phyloP scores from a whole-genome alignment of 1,284 basidiomycete genomes.

The Ganoderma lingzhi region DNA sequence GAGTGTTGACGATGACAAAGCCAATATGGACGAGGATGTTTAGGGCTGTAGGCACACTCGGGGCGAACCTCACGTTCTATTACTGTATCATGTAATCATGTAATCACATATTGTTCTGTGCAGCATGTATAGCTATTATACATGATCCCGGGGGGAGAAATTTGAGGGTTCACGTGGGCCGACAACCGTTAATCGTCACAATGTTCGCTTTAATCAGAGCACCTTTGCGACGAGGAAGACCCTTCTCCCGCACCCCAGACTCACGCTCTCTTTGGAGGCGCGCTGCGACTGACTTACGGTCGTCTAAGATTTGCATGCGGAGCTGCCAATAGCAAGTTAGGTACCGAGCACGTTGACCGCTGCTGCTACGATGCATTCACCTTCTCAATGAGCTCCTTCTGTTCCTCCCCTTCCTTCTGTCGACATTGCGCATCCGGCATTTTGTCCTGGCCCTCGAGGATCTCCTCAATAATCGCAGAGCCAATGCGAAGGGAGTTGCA shows the following conservation, averaged over 20 bases:
- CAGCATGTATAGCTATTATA: not conserved
- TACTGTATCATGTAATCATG: slow-evolving; percentile 6
- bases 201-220: slow-evolving; percentile 11
- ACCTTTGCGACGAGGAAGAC: slow-evolving; percentile 16
- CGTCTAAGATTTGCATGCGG: slow-evolving; percentile 18
- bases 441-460: slow-evolving; percentile 58
- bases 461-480: slow-evolving; percentile 66
- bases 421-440: slow-evolving; percentile 46
- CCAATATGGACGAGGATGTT: slow-evolving; percentile 16
- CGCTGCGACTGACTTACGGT: slow-evolving; percentile 25
- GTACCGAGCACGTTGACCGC: too few species aligned
- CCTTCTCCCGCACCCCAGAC: slow-evolving; percentile 10
- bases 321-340: slow-evolving; percentile 1
- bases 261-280: slow-evolving; percentile 24
- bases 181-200: slow-evolving; percentile 14
- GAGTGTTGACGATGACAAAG: slow-evolving; percentile 12
- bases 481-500: slow-evolving; percentile 66
- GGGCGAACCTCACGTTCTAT: not conserved
- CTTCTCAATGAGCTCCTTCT: slow-evolving; percentile 14
- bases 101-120: not conserved
- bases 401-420: slow-evolving; percentile 13
- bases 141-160: not conserved
- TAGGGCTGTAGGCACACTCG: not conserved
- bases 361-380: not conserved
- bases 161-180: not conserved